phyloP scores from a whole-genome alignment of 306 rosid genomes.

The Begonia loranthoides region DNA sequence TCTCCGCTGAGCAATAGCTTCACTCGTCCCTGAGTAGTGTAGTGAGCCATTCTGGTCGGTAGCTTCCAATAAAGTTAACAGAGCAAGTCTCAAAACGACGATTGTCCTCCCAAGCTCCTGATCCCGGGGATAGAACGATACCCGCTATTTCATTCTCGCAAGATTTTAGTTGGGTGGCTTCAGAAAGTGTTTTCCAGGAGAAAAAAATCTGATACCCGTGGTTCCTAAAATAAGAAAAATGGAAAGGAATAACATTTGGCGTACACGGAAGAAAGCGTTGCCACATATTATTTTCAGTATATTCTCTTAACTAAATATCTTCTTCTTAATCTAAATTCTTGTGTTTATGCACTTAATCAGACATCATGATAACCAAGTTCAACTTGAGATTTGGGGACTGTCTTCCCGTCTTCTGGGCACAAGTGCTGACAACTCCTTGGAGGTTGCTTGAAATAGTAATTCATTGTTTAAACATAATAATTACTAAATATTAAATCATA shows the following conservation, averaged over 20 bases:
- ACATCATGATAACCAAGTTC: too few species aligned
- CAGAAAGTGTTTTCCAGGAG: not conserved
- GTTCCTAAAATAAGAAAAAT: not conserved
- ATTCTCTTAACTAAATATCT: conserved; percentile 15
- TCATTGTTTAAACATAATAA: too few species aligned
- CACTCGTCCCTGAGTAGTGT: conserved; percentile 44
- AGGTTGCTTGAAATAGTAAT: too few species aligned
- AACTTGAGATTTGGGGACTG: too few species aligned
- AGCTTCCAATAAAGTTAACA: too few species aligned
- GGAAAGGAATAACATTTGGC: conserved; percentile 2
- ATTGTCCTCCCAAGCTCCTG: too few species aligned
- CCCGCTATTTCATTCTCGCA: not conserved
- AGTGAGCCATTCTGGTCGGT: conserved; percentile 42
- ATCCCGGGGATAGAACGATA: not conserved
- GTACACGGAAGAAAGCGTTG: conserved; percentile 24
- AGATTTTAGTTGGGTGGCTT: not conserved
- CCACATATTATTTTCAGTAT: conserved; percentile 32
- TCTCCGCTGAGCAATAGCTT: conserved; percentile 55
- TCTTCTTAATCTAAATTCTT: not conserved
- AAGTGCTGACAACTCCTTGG: too few species aligned
- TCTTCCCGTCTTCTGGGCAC: too few species aligned
- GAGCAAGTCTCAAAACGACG: too few species aligned
- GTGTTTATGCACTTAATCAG: too few species aligned
- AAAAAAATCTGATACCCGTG: not conserved
- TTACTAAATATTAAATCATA: too few species aligned